These are phyloP conservation scores for Monocercomonoides exilis DNA, from an alignment of 78 protist species.

Conservation along the genomic window DNA sequence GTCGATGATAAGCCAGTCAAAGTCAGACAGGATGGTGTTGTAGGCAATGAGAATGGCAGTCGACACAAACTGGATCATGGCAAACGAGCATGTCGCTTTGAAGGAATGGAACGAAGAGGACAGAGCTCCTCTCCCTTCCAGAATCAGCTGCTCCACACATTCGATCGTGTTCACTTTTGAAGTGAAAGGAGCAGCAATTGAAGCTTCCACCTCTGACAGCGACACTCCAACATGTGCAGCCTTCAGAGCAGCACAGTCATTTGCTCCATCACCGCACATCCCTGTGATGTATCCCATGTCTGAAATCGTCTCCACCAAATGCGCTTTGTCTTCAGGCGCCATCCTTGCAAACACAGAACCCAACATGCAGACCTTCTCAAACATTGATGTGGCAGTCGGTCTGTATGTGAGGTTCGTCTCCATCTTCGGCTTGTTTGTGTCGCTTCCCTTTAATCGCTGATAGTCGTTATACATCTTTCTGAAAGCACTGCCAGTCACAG, in stretches of 20 bases:
- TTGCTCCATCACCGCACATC: slow-evolving; percentile 35
- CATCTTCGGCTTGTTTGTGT: not conserved
- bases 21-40: slow-evolving; percentile 25
- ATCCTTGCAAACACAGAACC: slow-evolving; percentile 58
- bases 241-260: slow-evolving; percentile 67
- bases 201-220: slow-evolving; percentile 63
- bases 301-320: slow-evolving; percentile 9
- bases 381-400: not conserved
- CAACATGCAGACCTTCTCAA: not conserved
- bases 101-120: slow-evolving; percentile 49
- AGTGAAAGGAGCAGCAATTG: slow-evolving; percentile 74
- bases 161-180: slow-evolving; percentile 20
- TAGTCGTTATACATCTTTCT: not conserved
- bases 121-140: slow-evolving; percentile 64
- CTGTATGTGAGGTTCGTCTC: not conserved
- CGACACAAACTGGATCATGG: slow-evolving; percentile 57
- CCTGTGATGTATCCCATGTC: slow-evolving; percentile 8
- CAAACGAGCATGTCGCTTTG: slow-evolving; percentile 59
- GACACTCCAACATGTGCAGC: slow-evolving; percentile 62
- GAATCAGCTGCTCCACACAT: slow-evolving; percentile 35
- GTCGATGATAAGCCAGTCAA: slow-evolving; percentile 48
- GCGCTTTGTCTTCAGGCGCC: slow-evolving; percentile 55
- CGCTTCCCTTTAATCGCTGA: not conserved
- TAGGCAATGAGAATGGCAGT: slow-evolving; percentile 50
- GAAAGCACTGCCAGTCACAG: not conserved